Evolutionary conservation across 2,329 filamentous ascomycete species (phyloP).

Genomic region (Byssochlamys sp.): DNA sequence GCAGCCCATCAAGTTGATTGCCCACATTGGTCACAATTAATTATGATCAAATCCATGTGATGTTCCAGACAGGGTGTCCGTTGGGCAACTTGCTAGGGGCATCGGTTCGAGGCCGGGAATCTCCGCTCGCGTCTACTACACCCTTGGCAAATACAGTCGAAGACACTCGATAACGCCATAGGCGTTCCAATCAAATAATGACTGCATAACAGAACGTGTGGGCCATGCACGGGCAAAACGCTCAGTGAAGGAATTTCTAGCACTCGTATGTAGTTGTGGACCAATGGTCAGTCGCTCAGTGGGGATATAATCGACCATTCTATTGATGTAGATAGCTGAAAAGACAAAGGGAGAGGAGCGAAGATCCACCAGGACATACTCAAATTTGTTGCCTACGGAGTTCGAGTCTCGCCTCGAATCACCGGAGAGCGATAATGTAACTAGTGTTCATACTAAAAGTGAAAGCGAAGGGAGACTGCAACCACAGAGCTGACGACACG

Average conservation of each 20-base stretch:
- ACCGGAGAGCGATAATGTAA: background rate
- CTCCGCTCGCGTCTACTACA: background rate
- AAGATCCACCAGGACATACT: background rate
- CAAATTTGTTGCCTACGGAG: background rate
- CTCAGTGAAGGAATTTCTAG: background rate
- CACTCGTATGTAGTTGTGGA: background rate
- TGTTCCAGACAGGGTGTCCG: too few relatives aligned
- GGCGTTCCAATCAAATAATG: background rate
- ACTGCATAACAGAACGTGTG: background rate
- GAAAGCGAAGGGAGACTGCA: background rate
- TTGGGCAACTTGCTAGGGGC: too few relatives aligned
- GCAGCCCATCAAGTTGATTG: background rate
- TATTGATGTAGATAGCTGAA: background rate
- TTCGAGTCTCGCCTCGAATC: background rate
- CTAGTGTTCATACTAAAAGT: background rate
- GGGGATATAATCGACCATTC: background rate
- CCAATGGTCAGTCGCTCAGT: background rate
- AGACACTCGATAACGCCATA: background rate
- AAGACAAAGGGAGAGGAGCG: background rate
- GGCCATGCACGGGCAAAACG: background rate
- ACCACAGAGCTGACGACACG: background rate
- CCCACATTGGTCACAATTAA: background rate
- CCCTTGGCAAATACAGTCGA: background rate
- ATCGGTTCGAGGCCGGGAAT: too few relatives aligned
- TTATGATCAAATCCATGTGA: too few relatives aligned